phyloP scores from a whole-genome alignment of 768 basidiomycete genomes.

The Rubroboletus pulcherrimus region DNA sequence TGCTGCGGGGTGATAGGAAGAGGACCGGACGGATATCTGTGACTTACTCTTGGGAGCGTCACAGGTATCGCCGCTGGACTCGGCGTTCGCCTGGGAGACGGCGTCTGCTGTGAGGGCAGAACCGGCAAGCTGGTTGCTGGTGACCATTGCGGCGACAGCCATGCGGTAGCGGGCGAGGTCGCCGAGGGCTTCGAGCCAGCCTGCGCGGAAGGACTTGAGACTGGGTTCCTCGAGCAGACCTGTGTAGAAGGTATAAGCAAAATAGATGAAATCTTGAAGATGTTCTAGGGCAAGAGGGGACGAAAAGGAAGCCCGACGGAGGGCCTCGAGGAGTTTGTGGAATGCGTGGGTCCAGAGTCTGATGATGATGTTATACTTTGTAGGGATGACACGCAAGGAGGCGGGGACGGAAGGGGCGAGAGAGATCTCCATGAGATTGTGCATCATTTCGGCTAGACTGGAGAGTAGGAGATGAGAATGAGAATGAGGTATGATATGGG shows the following conservation, averaged over 20 bases:
- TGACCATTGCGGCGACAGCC: constrained; percentile 87
- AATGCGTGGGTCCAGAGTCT: constrained; percentile 92
- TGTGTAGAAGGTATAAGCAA: constrained; percentile 92
- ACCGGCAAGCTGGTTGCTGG: constrained; percentile 42
- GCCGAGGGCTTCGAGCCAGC: constrained; percentile 96
- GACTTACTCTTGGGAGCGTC: constrained; percentile 38
- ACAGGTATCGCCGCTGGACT: constrained; percentile 20
- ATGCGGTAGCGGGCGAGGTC: constrained; percentile 94
- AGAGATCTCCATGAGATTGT: constrained; percentile 81
- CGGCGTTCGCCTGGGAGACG: constrained; percentile 43
- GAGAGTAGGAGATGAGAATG: constrained; percentile 6
- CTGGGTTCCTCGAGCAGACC: constrained; percentile 79
- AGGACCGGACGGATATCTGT: constrained; percentile 20
- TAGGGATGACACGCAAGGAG: constrained; percentile 83
- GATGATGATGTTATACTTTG: constrained; percentile 93
- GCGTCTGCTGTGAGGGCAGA: constrained; percentile 53
- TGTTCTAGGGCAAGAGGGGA: constrained; percentile 74
- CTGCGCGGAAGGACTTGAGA: constrained; percentile 64
- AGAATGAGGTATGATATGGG: neutral
- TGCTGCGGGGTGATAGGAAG: constrained; percentile 48
- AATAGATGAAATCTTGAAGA: constrained; percentile 91
- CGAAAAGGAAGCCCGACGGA: constrained; percentile 78
- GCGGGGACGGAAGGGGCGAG: constrained; percentile 85
- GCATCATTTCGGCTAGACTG: constrained; percentile 88
- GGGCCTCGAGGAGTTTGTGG: constrained; percentile 83